Evolutionary conservation across 2,329 filamentous ascomycete genomes (phyloP), one percentile per base, ranked within the genome.

Genomic region (Sordariomycetes sp.): DNA sequence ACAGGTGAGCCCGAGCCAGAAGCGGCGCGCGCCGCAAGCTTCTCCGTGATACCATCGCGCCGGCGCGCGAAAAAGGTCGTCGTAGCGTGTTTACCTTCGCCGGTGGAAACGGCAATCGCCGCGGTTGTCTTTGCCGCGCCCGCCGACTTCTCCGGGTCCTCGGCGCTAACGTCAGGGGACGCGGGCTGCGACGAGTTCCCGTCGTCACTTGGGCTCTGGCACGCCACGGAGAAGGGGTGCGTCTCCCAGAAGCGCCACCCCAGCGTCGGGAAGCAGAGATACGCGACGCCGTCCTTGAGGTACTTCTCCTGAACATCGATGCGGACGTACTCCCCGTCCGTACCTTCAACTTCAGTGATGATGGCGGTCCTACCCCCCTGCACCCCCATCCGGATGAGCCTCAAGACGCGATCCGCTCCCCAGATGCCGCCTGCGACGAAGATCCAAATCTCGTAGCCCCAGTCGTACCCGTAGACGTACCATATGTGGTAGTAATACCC

Each of bases 381-480:
- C 2, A 52, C 58, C 39, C 61, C 61, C 15, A 69, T 65, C 2
- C 68, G 61, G 6, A 52, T 57, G 1, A 68, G 10, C 1, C 70
- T 62, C 4, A 66, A 32, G 8, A 67, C 51, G 10, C 68, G 62
- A 24, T 72, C 68, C 3, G 61, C 39, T 1, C 58, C 65, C 69
- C 69, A 72, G 51, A 67, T 63, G 7, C 58, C 68, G 13, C 60
- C 64, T 1, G 61, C 65, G n/a, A 69, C 58, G 57, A 67, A 69
- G 17, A 65, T 62, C 64, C 68, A 71, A 45, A 69, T 70, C 60
- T 72, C 69, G 45, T 72, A 70, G 1, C 69, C 69, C 68, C 69
- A 71, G 35, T 64, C 65, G 60, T 67, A 68, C 7, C 57, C 58
- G 55, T 65, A 70, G 65, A 32, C 24, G 51, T 68, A 69, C 62